Evolutionary conservation across 2,329 filamentous ascomycete species (phyloP), one percentile per base, ranked within the genome.

Genomic region (Seiridium cupressi): DNA sequence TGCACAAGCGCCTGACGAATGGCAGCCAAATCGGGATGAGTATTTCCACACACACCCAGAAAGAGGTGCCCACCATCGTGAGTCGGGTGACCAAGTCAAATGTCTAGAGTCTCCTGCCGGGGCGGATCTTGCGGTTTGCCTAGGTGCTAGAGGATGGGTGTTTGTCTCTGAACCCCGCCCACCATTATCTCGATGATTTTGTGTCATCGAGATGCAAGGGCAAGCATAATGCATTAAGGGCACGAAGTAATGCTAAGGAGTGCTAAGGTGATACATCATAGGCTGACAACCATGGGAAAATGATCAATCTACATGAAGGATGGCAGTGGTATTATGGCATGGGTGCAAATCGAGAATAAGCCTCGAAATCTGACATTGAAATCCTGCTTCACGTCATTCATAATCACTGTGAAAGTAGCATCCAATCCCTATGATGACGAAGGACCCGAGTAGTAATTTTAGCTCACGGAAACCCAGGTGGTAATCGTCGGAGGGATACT

Each of bases 361-460:
- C 18, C 18, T 26, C 18, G 18, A 26, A 26, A 26, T 26, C 18
- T 26, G 18, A 26, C 18, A 26, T 26, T 1, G 2, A 26, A 2
- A 26, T 26, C 18, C 18, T 26, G 18, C 18, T 26, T 26, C 18
- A 26, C 18, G 18, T 26, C 18, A 26, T 26, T 26, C 18, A 26
- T 26, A 26, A 26, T 26, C 18, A 26, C 18, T 26, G 18, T 26
- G 18, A 26, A 26, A 26, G 18, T 26, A 26, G 18, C 18, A 26
- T 35, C n/a, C 55, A 47, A n/a, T 47, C 31, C 55, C 44, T 57
- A 57, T 57, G 55, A 57, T 42, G 55, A 57, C 40, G 55, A 48
- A 38, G 44, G 44, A 36, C 55, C 55, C 42, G n/a, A 36, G 46
- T 26, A 57, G 44, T 34, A 53, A 53, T 53, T 53, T 53, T 53